Evolutionary conservation across 2,329 filamentous ascomycete species (phyloP), one percentile per base, ranked within the genome.

Genomic region (Davidsoniella neocaledoniae): DNA sequence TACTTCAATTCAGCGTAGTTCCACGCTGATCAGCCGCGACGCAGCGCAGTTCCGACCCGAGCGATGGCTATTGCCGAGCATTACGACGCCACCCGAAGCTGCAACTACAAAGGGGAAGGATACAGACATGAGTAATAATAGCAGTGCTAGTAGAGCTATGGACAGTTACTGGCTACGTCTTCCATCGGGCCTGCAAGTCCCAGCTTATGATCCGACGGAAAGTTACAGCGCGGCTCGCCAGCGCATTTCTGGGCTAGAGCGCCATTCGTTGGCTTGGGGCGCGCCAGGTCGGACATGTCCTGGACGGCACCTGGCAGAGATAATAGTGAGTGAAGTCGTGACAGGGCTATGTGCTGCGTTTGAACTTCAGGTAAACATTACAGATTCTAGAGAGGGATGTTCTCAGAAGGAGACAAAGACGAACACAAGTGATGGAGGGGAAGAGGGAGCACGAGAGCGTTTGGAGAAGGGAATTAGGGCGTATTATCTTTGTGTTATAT

Each of bases 251-350:
- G 37, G 16, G 14, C 40, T 47, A 26, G 69, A 74, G 14, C 61
- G 69, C 12, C 64, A 61, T 45, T 74, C 66, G 52, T 60, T 76
- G 5, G 69, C 63, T 5, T 76, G 70, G 69, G 72, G 72, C 2
- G 71, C 70, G 2, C 70, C 72, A 2, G 63, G 66, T 2, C 64
- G 71, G 33, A 68, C 65, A 0, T 76, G 72, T 51, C 72, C 72
- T 0, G 72, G 72, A 0, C 58, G 68, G 3, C 64, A 72, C 40
- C 58, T 76, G 9, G 72, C 71, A 0, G 71, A 75, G 56, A 54
- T 76, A 50, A 59, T 74, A 2, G 60, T 76, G 0, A 62, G 60
- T 46, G 73, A 71, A 55, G 59, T 65, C 0, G 59, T 74, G 0
- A 58, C 65, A 0, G 58, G 62, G 0, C 52, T 76, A 14, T 49